Evolutionary conservation across 202 grass and related monocot genomes (phyloP).

Genomic region (Schoenoplectus tabernaemontani): DNA sequence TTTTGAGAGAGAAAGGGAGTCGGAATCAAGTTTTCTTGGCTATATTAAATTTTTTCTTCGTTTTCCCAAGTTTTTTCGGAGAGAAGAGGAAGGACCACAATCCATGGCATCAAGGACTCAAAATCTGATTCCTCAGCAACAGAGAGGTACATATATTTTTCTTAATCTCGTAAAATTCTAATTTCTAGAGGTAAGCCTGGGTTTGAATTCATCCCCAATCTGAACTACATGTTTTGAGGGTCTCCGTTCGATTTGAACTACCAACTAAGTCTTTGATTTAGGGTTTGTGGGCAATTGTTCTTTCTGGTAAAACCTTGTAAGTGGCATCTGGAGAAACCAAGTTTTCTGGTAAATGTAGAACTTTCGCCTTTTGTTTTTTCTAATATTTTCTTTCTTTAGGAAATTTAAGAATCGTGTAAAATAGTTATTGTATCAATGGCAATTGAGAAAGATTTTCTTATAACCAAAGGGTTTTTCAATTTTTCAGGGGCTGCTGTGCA

Average conservation of each 20-base stretch:
- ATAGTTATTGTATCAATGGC: too few species aligned
- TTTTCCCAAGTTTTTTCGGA: background rate
- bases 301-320: background rate
- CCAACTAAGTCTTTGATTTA: background rate
- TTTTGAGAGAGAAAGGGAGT: slow-evolving; percentile 24
- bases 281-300: background rate
- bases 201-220: background rate
- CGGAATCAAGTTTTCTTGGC: background rate
- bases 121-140: background rate
- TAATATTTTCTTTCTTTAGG: background rate
- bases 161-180: background rate
- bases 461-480: background rate
- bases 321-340: too few species aligned
- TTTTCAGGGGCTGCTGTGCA: slow-evolving; percentile 8
- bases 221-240: too few species aligned
- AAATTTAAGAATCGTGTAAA: too few species aligned
- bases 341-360: background rate
- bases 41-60: slow-evolving; percentile 11
- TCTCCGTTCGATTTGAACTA: background rate
- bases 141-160: background rate
- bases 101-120: slow-evolving; percentile 12
- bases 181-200: slow-evolving; percentile 3
- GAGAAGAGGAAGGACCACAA: slow-evolving; percentile 18
- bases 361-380: background rate
- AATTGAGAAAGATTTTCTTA: too few species aligned